Base-by-base conservation (phyloP, 768 basidiomycete species). In the Leccinum arenicola region DNA sequence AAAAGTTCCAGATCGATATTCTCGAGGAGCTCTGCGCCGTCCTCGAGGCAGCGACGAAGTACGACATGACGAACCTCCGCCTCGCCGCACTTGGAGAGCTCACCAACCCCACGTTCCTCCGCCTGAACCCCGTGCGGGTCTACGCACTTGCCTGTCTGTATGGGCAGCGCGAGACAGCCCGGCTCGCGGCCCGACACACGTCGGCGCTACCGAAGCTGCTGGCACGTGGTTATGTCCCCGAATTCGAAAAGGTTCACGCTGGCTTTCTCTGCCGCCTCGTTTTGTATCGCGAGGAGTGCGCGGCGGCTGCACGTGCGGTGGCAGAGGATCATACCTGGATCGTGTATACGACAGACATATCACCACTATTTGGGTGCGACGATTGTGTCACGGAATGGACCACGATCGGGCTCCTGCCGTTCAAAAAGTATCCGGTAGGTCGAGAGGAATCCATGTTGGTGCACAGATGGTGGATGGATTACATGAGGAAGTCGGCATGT, bases 401-500 rank as follows among this genome's bases (percentile, higher is more conserved):
- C 25, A 6, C 17, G 1, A 9, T 65, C 36, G 60, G 35, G 17
- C 0, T 11, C 14, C 23, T 7, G 2, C 51, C 58, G 4, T 68
- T 57, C 23, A 40, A 19, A 10, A 58, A 45, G 54, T 51, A 64
- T 33, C 57, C 1, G 36, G 8, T 1, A 0, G 57, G 63, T 17
- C 57, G 58, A 49, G 2, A 7, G 29, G 57, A 65, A 23, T 0
- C 0, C 1, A 7, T 55, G 11, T 15, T 11, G 2, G 56, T 58
- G 50, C 61, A 68, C 31, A 35, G 0, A 1, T 68, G 61, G 66
- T 67, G 63, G 66, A 1, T 40, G 2, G 45, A 62, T 11, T 68
- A 63, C 19, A 61, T 61, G 64, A 61, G 6, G 19, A 64, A 54
- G 54, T 58, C 64, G 14, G 40, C 56, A 48, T 6, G 8, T 0